Evolutionary conservation across 306 rosid genomes (phyloP), one percentile per base, ranked within the genome.

Genomic region (Gastrolobium villosum): DNA sequence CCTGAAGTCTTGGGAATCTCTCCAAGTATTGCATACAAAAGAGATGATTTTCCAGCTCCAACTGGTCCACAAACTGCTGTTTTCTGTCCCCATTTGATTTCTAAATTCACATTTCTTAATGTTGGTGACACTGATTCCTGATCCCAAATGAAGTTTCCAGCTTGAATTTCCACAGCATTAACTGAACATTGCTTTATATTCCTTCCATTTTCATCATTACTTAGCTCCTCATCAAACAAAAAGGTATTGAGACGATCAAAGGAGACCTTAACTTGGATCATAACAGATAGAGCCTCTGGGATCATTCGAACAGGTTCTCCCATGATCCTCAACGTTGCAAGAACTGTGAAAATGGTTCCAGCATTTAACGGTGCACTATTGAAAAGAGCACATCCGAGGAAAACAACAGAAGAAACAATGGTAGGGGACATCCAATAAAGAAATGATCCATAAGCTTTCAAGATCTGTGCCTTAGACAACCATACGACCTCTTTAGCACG

Each of bases 201-300:
- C 72, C 79, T 82, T 41, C 57, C 37, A 20, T 49, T n/a, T 53
- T 81, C 90, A n/a, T 82, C 82, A 20, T 34, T 28, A 37, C 72
- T 74, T 28, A 88, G 43, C 79, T 91, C 91, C 35, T 89, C 87
- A 60, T 88, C 93, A 74, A 88, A 86, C 64, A 88, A 79, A 74
- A 91, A 85, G 3, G 55, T 31, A 37, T 87, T 84, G 20, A 88
- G 88, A 64, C 91, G 64, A 30, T 88, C 89, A 62, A 89, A 82
- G 35, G 93, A 85, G 40, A 91, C 93, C 80, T 85, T 89, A 26
- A 84, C 91, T 84, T 91, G 96, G 57, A 87, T 89, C 81, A 91
- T 39, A 41, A 63, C 54, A 10, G 93, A 87, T 43, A 91, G 87
- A 11, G 87, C 87, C 52, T 91, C 96, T 2, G 93, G 96, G 37